Conservation (phyloP, 2,329 filamentous ascomycete genomes). For the Alternaria arborescens region DNA sequence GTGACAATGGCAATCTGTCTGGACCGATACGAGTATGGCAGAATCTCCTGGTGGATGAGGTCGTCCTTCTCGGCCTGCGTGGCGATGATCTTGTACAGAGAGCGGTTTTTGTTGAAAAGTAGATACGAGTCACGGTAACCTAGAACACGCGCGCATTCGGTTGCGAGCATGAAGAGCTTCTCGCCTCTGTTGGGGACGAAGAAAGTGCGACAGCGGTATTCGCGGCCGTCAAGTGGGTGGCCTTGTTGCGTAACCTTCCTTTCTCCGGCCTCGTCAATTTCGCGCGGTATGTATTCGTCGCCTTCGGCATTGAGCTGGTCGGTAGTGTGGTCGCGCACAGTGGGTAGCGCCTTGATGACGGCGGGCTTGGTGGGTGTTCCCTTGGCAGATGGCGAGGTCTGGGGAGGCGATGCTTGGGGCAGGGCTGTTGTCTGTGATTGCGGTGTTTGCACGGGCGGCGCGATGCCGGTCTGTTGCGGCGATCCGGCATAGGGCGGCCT, state of each 20-base stretch:
- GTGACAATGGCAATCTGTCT: constrained; percentile 98
- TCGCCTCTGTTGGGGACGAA: constrained; percentile 88
- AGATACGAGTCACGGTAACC: constrained; percentile 98
- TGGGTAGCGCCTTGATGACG: constrained; percentile 91
- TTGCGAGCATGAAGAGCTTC: constrained; percentile 98
- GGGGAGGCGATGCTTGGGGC: constrained; percentile 64
- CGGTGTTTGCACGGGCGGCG: constrained; percentile 61
- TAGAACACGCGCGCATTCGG: constrained; percentile 92
- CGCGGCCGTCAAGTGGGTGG: constrained; percentile 79
- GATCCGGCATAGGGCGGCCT: constrained; percentile 61
- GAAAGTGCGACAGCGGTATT: constrained; percentile 94
- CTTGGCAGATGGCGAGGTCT: constrained; percentile 71
- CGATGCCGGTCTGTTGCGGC: constrained; percentile 57
- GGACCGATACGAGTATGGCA: constrained; percentile 98
- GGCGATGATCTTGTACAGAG: constrained; percentile 96
- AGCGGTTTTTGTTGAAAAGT: constrained; percentile 97
- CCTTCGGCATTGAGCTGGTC: constrained; percentile 89
- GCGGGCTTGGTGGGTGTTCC: constrained; percentile 78
- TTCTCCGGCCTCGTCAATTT: constrained; percentile 91
- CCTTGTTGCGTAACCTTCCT: constrained; percentile 90
- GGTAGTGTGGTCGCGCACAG: constrained; percentile 95
- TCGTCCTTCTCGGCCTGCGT: constrained; percentile 97
- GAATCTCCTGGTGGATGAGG: constrained; percentile 89
- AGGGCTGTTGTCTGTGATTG: constrained; percentile 61
- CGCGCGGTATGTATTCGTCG: constrained; percentile 93